These are phyloP conservation scores for Melanomma pulvis-pyrius DNA, from an alignment of 495 filamentous ascomycete species.

Conservation along the genomic window DNA sequence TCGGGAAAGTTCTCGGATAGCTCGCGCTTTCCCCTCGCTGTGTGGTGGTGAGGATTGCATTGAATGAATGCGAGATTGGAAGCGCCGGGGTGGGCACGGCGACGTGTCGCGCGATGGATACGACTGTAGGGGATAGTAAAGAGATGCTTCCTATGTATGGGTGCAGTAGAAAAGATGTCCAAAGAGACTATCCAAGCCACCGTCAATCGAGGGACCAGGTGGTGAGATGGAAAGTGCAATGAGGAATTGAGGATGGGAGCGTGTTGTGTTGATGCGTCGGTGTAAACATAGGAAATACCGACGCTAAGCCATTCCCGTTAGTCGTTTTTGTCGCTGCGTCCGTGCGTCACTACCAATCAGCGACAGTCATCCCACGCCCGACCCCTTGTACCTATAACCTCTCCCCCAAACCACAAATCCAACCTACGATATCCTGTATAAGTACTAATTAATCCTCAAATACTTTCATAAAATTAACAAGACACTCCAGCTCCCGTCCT, in stretches of 20 bases:
- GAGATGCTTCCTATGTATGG: constrained; percentile 18
- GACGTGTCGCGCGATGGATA: constrained; percentile 24
- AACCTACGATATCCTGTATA: too few relatives aligned
- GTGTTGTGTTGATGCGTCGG: constrained; percentile 14
- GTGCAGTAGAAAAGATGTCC: constrained; percentile 15
- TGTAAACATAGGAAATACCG: constrained; percentile 27
- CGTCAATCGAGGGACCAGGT: constrained; percentile 13
- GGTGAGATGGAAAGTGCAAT: constrained; percentile 28
- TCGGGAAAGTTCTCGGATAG: constrained; percentile 34
- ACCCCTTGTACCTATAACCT: too few relatives aligned
- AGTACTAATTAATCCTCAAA: too few relatives aligned
- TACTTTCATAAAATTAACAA: too few relatives aligned
- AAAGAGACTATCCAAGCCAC: constrained; percentile 17
- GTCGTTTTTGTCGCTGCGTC: neutral
- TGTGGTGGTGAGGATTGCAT: constrained; percentile 34
- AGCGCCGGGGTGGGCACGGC: neutral
- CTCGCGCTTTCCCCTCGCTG: constrained; percentile 36
- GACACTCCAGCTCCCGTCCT: too few relatives aligned
- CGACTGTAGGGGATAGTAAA: constrained; percentile 28
- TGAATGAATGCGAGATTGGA: neutral
- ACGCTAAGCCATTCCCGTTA: constrained; percentile 17
- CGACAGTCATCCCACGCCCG: neutral
- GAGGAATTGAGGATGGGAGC: constrained; percentile 29
- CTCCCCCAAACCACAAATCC: too few relatives aligned
- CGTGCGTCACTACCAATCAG: constrained; percentile 2